A percentile compares a stretch with the other conserved stretches of the same genome.
These are phyloP conservation scores for Xylaria longipes DNA, from an alignment of 495 filamentous ascomycete genomes.

Conservation along the genomic window DNA sequence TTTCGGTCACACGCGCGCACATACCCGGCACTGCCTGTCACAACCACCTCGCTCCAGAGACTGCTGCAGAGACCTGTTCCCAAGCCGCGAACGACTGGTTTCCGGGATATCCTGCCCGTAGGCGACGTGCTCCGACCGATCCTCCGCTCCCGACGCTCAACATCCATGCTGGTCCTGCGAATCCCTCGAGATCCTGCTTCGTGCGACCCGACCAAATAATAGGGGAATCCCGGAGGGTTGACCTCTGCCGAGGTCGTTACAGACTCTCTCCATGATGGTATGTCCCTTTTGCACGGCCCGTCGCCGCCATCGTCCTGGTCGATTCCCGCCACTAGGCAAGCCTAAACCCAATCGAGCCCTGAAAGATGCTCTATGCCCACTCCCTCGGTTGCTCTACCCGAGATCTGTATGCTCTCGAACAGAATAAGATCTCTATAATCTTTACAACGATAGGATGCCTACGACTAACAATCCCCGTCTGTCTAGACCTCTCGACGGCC, in stretches of 20 bases:
- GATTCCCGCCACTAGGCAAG: conserved; percentile 12
- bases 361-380: conserved; percentile 14
- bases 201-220: conserved; percentile 40
- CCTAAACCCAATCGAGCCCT: conserved; percentile 5
- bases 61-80: neutral
- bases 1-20: neutral
- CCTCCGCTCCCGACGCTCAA: conserved; percentile 21
- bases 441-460: neutral
- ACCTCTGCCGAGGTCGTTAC: conserved; percentile 47
- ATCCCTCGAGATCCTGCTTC: conserved; percentile 37
- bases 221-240: conserved; percentile 43
- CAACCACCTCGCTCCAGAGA: neutral
- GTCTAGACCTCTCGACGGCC: conserved; percentile 61
- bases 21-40: neutral
- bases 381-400: neutral
- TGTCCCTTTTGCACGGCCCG: conserved; percentile 24
- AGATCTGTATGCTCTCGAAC: conserved; percentile 12
- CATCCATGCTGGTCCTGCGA: conserved; percentile 49
- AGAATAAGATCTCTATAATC: neutral
- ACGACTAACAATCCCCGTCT: conserved; percentile 30
- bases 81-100: neutral
- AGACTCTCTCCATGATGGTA: conserved; percentile 46
- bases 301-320: conserved; percentile 15
- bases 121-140: conserved; percentile 24
- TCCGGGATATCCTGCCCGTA: neutral